A percentile compares a stretch with the other conserved stretches of the same genome.
Evolutionary conservation across 2,329 filamentous ascomycete species (phyloP).

Genomic region (Trichoderma koningii): DNA sequence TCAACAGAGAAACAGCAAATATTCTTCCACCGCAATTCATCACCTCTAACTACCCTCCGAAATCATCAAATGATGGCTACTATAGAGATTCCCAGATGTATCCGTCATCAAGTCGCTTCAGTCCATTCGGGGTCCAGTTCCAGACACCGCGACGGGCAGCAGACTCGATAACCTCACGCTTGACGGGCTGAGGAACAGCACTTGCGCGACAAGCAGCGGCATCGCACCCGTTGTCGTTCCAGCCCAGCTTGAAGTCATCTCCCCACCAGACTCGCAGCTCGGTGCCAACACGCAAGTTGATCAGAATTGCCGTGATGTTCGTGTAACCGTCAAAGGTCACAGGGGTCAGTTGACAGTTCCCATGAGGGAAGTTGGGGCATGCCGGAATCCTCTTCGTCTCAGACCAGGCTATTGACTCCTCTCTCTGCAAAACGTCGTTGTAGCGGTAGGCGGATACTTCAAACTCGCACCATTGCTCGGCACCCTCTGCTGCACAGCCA

Average conservation of each 20-base stretch:
- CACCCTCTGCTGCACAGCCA: conserved; percentile 42
- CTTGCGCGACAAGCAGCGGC: conserved; percentile 42
- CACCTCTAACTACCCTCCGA: conserved; percentile 32
- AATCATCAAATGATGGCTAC: conserved; percentile 31
- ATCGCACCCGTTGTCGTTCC: conserved; percentile 46
- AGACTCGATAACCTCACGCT: conserved; percentile 39
- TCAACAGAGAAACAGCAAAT: conserved; percentile 37
- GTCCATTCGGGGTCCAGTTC: conserved; percentile 40
- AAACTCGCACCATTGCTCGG: conserved; percentile 46
- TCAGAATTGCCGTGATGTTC: conserved; percentile 44
- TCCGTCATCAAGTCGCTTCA: conserved; percentile 39
- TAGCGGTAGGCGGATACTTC: conserved; percentile 47
- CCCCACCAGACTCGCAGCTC: conserved; percentile 47
- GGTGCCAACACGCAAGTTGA: conserved; percentile 43
- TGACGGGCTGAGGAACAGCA: conserved; percentile 34
- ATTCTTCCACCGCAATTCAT: conserved; percentile 35
- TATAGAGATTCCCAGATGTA: conserved; percentile 37
- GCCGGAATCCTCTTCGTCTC: conserved; percentile 45
- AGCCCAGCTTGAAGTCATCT: conserved; percentile 45
- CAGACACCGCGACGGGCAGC: conserved; percentile 40
- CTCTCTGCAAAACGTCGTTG: conserved; percentile 38
- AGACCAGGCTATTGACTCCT: conserved; percentile 45
- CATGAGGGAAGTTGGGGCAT: conserved; percentile 40
- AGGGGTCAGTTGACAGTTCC: conserved; percentile 41
- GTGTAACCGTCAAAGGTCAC: conserved; percentile 44